Evolutionary conservation across 176 grass and related monocot species (phyloP), one percentile per base, ranked within the genome.

Genomic region (Saccharum spontaneum): DNA sequence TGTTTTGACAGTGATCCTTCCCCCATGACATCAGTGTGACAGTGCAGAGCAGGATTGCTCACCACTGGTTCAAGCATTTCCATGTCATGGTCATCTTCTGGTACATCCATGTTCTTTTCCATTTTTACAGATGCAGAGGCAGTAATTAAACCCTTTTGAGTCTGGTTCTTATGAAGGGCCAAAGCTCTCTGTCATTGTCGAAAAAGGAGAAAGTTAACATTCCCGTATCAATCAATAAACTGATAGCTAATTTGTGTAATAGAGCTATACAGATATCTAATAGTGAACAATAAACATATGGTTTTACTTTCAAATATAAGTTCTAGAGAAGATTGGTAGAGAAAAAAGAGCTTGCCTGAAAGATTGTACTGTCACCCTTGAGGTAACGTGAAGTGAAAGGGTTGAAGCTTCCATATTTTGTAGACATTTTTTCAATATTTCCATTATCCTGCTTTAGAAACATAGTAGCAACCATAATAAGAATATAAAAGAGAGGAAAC

Each of bases 141-240:
- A 40, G 85, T 31, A 64, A 46, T 45, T 36, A 84, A 67, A 78
- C 62, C 41, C n/a, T 85, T 92, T 76, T 66, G 69, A 18, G 76
- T 50, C 69, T 92, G 89, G 78, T 91, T 92, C 73, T 90, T 90
- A 85, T 97, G 90, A 38, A 99, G 84, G 66, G 79, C 67, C 82
- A 99, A 86, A 30, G 97, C 91, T 94, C 87, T 97, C 97, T 99
- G 93, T 87, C 78, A 88, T 69, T 22, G 65, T 75, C 11, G 60
- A 72, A 77, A 66, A 80, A 59, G 16, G 15, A 63, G 20, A 85
- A 61, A 89, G 73, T 77, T 39, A 87, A 31, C 16, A 61, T 60
- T 63, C 10, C 36, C n/a, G 34, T 52, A 55, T 78, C 22, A 44
- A 65, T 24, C 22, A 44, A 65, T 24, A 79, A 30, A 54, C 67